A percentile compares a stretch with the other conserved stretches of the same genome.
These are phyloP conservation scores for Lachnellula subtilissima DNA, from an alignment of 2,329 filamentous ascomycete genomes.

Conservation along the genomic window DNA sequence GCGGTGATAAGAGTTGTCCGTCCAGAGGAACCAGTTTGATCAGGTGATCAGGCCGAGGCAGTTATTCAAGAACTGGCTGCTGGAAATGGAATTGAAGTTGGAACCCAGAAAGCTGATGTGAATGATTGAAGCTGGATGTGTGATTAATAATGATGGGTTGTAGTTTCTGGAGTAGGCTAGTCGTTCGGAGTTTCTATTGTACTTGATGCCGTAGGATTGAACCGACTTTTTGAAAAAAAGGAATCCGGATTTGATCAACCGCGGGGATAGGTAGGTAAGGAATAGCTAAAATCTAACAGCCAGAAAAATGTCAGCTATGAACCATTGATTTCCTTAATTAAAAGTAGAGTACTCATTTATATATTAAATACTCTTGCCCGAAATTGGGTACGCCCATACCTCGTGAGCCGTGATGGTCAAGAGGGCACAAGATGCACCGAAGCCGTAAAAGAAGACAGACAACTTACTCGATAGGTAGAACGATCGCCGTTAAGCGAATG, in stretches of 20 bases:
- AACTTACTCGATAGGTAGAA: conserved; percentile 12
- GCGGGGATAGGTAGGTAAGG: background rate
- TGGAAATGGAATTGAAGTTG: no score
- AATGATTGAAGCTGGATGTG: no score
- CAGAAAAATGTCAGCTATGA: background rate
- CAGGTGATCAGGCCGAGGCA: background rate
- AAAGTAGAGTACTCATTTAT: no score
- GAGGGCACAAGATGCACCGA: background rate
- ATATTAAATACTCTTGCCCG: no score
- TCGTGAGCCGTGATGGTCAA: background rate
- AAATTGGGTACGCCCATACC: no score
- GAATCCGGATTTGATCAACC: no score
- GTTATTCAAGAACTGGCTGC: no score
- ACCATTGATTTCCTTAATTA: no score
- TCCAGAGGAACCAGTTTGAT: background rate
- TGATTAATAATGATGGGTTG: no score
- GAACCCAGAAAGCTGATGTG: no score
- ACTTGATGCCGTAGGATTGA: background rate
- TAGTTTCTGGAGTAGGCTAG: no score
- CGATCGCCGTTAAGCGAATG: conserved; percentile 10
- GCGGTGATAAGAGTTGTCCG: conserved; percentile 5
- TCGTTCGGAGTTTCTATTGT: background rate
- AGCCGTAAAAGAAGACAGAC: background rate
- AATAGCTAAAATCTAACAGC: background rate
- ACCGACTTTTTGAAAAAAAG: background rate